phyloP scores from a whole-genome alignment of 2,329 filamentous ascomycete species.

The Cladophialophora immunda region DNA sequence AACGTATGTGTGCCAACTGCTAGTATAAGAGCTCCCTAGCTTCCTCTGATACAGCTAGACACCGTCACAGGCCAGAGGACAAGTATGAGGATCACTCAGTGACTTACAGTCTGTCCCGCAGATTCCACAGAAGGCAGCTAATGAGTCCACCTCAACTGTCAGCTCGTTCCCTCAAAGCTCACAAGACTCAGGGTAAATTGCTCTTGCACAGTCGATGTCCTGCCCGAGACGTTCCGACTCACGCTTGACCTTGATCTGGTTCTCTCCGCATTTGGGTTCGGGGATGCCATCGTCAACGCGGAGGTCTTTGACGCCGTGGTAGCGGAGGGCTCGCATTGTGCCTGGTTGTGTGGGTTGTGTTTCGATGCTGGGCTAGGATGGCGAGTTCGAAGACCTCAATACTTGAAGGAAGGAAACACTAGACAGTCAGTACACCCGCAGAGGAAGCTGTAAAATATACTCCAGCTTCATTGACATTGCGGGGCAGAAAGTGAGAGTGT shows the following conservation, averaged over 20 bases:
- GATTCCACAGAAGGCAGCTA: constrained; percentile 48
- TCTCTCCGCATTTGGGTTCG: constrained; percentile 53
- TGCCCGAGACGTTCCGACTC: constrained; percentile 12
- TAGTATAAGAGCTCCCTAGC: not conserved
- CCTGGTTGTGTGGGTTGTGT: not conserved
- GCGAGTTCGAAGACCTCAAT: not conserved
- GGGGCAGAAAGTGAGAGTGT: not conserved
- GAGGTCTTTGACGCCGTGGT: constrained; percentile 48
- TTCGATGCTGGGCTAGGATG: not conserved
- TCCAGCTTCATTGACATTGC: not conserved
- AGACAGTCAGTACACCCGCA: not conserved
- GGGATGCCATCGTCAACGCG: constrained; percentile 47
- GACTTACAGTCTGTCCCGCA: constrained; percentile 50
- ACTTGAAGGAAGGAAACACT: not conserved
- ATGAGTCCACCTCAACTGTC: constrained; percentile 32
- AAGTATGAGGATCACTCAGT: not conserved
- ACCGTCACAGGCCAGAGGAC: not conserved
- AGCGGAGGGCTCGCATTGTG: constrained; percentile 49
- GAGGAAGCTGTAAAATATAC: not conserved
- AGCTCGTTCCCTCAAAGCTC: not conserved
- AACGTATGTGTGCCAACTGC: not conserved
- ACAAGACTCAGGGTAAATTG: not conserved
- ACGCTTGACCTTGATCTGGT: constrained; percentile 56
- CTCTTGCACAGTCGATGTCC: not conserved
- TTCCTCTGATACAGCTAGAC: not conserved